Base-by-base conservation (phyloP, 805 yeast species). In the Yueomyces sinensis region DNA sequence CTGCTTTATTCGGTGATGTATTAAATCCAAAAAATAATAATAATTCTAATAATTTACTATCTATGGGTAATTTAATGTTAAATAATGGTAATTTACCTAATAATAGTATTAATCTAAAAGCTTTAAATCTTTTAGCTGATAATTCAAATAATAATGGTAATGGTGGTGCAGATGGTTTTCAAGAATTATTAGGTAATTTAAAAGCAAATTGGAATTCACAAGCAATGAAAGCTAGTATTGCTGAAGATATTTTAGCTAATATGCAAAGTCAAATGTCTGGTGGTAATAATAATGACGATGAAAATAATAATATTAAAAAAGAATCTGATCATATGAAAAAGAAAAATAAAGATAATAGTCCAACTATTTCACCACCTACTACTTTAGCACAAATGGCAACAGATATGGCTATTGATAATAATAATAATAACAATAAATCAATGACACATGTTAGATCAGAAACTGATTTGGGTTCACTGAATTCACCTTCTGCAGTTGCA, bases 181-280 rank as follows among this genome's bases (percentile, higher is more conserved):
- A 51, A 36, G 58, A 52, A 22, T 20, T 49, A 13, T 31, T 50
- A 22, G 46, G 47, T 15, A 34, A 40, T 22, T 43, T 48, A 15
- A 39, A 16, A 34, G 31, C 29, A 22, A 23, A 16, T 11, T 27
- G 34, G 16, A 25, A 25, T 25, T 25, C 28, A 25, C 38, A 36
- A 25, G 29, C 34, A 13, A 29, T 36, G 35, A 50, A 44, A 37
- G 47, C 42, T 19, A 44, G 40, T 32, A 39, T 46, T 27, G 54
- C 55, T 6, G 53, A 47, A 31, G 56, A 54, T 36, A 52, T 54
- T 0, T 35, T 53, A 31, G 52, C 59, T 9, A 49, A 47, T 24
- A 45, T 52, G 51, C 54, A 56, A 36, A 41, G 49, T 32, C 55
- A 50, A 32, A 27, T 33, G 30, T 24, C 25, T 32, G 20, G 22